Percentiles rank a stretch among this genome's conserved stretches.
Conservation (phyloP, 371 early-diverging fungal genomes). For the Syncephalastrum contaminatum region DNA sequence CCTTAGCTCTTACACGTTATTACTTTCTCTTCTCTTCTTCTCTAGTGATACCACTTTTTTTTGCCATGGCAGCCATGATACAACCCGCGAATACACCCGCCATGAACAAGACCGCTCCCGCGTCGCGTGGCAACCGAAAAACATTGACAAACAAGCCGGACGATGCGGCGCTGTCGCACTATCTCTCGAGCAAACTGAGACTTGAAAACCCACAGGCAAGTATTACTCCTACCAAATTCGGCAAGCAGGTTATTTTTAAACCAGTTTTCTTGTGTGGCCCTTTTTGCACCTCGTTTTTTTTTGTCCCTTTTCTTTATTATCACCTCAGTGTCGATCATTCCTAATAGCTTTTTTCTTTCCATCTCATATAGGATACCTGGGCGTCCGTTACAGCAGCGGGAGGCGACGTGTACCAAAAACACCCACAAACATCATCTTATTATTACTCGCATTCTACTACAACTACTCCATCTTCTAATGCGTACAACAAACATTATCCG, state of each 20-base stretch:
- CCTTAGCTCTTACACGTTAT: too few relatives aligned
- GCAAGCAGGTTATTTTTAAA: constrained; percentile 17
- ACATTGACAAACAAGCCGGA: constrained; percentile 14
- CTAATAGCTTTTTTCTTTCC: constrained; percentile 10
- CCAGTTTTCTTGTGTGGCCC: neutral
- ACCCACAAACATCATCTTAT: constrained; percentile 3
- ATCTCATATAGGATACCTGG: constrained; percentile 5
- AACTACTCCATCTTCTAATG: constrained; percentile 3
- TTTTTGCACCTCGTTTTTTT: constrained; percentile 6
- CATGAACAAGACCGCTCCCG: constrained; percentile 5
- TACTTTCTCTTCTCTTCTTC: neutral
- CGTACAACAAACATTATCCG: too few relatives aligned
- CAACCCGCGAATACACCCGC: constrained; percentile 1
- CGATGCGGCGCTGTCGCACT: constrained; percentile 23
- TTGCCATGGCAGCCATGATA: constrained; percentile 17
- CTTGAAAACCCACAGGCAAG: constrained; percentile 23
- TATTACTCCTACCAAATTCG: constrained; percentile 8
- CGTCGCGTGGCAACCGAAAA: constrained; percentile 2
- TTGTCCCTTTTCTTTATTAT: constrained; percentile 11
- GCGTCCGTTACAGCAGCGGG: constrained; percentile 1
- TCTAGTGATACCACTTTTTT: neutral
- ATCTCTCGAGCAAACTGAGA: constrained; percentile 21
- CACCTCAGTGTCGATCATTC: constrained; percentile 10
- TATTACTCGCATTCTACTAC: constrained; percentile 4
- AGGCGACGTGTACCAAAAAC: constrained; percentile 22